Percentiles rank a stretch among this genome's conserved stretches.
These are phyloP conservation scores for Ophiosphaerella herpotricha DNA, from an alignment of 2,329 filamentous ascomycete species.

Conservation along the genomic window DNA sequence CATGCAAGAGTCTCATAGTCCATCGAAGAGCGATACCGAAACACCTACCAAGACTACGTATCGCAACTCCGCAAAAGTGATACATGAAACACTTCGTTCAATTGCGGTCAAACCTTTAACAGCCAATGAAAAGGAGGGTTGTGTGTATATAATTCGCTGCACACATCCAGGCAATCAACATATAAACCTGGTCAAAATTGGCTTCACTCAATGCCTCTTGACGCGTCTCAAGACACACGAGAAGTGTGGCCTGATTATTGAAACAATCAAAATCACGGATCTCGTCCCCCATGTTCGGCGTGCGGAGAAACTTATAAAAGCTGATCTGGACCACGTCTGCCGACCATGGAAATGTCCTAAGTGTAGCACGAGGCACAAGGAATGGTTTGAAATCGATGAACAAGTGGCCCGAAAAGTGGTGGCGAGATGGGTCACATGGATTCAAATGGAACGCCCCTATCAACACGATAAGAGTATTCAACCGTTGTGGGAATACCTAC, in stretches of 20 bases:
- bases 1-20: too few relatives aligned
- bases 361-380: neutral
- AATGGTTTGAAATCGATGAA: slow-evolving; percentile 1
- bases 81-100: too few relatives aligned
- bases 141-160: too few relatives aligned
- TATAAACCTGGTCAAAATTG: too few relatives aligned
- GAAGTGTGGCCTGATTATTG: neutral
- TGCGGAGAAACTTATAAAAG: neutral
- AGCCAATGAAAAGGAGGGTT: too few relatives aligned
- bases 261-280: neutral
- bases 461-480: neutral
- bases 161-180: too few relatives aligned
- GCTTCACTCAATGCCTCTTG: too few relatives aligned
- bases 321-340: neutral
- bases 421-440: neutral
- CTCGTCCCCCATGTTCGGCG: neutral
- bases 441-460: neutral
- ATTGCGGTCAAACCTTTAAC: too few relatives aligned
- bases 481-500: neutral
- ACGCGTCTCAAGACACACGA: too few relatives aligned
- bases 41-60: too few relatives aligned
- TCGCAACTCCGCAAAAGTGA: too few relatives aligned
- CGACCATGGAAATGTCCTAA: neutral
- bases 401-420: neutral
- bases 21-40: too few relatives aligned